Evolutionary conservation across 108 stramenopile genomes (phyloP), one percentile per base, ranked within the genome.

Genomic region (Skeletonema menzelii): DNA sequence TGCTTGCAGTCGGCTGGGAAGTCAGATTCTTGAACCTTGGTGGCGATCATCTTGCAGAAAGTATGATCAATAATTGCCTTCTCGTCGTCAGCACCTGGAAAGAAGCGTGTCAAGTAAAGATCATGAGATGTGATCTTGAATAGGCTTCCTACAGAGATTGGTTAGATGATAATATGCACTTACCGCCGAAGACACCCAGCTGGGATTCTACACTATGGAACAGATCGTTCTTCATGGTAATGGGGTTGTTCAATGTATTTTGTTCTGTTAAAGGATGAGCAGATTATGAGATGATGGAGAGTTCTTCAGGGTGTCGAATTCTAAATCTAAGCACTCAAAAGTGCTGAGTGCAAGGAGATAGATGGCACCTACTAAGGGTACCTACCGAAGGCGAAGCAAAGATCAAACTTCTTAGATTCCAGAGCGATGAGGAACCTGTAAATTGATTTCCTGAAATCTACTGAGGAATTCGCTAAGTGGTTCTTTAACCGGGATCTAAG

Each of bases 41-140:
- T 13, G 19, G 69, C 69, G 32, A 70, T 40, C 27, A 34, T 46
- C 46, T 70, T 70, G 60, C 69, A 70, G 31, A 58, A 70, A 14
- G 20, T 59, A 24, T 61, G 69, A 32, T 15, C 60, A 32, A 31
- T 47, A 20, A 30, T n/a, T 6, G 38, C 37, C 22, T 63, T 70
- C 26, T 60, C 69, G n/a, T 70, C 44, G 42, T 57, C 5, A 37
- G 44, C 69, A 30, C 47, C 59, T 46, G 49, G 6, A 10, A 53
- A 53, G 22, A 53, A 53, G 40, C 15, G 40, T 42, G 40, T 37
- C 46, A 47, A 49, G 49, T 6, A 22, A 53, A 53, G 49, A 53
- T 42, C 40, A n/a, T 42, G 40, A 42, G 40, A 42, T 42, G 40
- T 42, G 40, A 15, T 42, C 40, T 42, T 42, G 40, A 15, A 42